Evolutionary conservation across 2,329 filamentous ascomycete genomes (phyloP).

Genomic region (Coniochaeta pulveracea): DNA sequence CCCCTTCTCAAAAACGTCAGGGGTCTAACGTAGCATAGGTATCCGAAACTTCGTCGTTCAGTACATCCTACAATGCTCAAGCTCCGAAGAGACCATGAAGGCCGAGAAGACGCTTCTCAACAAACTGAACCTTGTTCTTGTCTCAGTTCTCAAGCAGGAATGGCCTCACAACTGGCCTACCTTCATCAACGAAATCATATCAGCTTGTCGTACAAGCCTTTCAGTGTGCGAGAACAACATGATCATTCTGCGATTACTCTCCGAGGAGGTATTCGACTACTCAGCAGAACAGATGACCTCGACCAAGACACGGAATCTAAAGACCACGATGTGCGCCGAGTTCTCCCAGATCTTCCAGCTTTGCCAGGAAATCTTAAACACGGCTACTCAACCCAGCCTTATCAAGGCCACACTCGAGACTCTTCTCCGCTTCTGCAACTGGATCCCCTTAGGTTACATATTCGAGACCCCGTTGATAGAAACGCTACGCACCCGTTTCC

Average conservation of each 20-base stretch:
- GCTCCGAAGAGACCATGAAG: slow-evolving; percentile 77
- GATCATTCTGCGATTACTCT: slow-evolving; percentile 89
- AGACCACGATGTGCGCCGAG: slow-evolving; percentile 97
- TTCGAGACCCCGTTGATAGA: slow-evolving; percentile 97
- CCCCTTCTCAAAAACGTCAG: slow-evolving; percentile 7
- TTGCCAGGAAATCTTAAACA: slow-evolving; percentile 88
- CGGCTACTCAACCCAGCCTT: slow-evolving; percentile 72
- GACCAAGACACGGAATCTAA: slow-evolving; percentile 87
- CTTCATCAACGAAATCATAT: slow-evolving; percentile 99
- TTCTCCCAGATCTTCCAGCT: slow-evolving; percentile 98
- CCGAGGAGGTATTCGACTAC: slow-evolving; percentile 98
- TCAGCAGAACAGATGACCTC: slow-evolving; percentile 99
- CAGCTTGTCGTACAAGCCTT: slow-evolving; percentile 86
- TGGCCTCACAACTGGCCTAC: slow-evolving; percentile 99
- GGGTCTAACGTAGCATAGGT: slow-evolving; percentile 40
- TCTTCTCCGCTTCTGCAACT: slow-evolving; percentile 91
- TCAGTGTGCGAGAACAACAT: slow-evolving; percentile 99
- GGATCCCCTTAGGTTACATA: slow-evolving; percentile 97
- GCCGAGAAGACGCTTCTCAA: slow-evolving; percentile 83
- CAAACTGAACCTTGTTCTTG: slow-evolving; percentile 95
- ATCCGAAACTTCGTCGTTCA: slow-evolving; percentile 99
- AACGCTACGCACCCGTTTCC: slow-evolving; percentile 81
- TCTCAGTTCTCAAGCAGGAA: slow-evolving; percentile 97
- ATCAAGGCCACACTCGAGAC: slow-evolving; percentile 97
- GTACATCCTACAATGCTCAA: slow-evolving; percentile 92